Evolutionary conservation across 2,329 filamentous ascomycete genomes (phyloP).

Genomic region (Rhynchosporium secalis): DNA sequence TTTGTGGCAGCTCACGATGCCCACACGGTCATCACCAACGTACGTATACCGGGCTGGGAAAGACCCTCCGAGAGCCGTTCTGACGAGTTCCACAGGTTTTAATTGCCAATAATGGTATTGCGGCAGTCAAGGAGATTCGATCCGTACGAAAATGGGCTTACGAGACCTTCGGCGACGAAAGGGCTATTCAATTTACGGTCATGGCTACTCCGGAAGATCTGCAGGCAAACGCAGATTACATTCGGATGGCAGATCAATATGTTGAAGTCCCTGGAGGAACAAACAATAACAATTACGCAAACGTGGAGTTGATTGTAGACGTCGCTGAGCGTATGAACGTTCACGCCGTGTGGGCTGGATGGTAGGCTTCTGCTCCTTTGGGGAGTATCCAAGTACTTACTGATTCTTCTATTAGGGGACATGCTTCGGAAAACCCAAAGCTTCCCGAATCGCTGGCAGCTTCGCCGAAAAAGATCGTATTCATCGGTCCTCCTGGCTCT

Average conservation of each 20-base stretch:
- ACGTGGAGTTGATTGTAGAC: slow-evolving; percentile 98
- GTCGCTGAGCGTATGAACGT: slow-evolving; percentile 98
- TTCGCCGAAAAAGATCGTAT: slow-evolving; percentile 97
- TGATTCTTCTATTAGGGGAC: slow-evolving; percentile 62
- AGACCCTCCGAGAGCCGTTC: slow-evolving; percentile 1
- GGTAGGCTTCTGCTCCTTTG: slow-evolving; percentile 56
- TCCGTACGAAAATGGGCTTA: slow-evolving; percentile 99
- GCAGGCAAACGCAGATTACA: slow-evolving; percentile 97
- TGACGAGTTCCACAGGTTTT: slow-evolving; percentile 64
- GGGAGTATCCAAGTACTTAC: slow-evolving; percentile 1
- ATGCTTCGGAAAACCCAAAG: slow-evolving; percentile 98
- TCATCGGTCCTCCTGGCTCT: slow-evolving; percentile 96
- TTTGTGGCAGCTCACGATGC: slow-evolving; percentile 88
- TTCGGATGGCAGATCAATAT: slow-evolving; percentile 99
- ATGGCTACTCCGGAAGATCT: slow-evolving; percentile 99
- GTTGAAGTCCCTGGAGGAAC: slow-evolving; percentile 98
- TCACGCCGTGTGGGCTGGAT: slow-evolving; percentile 98
- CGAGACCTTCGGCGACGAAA: slow-evolving; percentile 98
- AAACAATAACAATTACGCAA: slow-evolving; percentile 99
- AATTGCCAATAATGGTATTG: slow-evolving; percentile 99
- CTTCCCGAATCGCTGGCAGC: slow-evolving; percentile 93
- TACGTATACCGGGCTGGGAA: slow-evolving; percentile 50
- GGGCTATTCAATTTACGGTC: slow-evolving; percentile 97
- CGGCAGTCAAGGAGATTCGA: slow-evolving; percentile 98
- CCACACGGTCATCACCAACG: slow-evolving; percentile 97